Base-by-base conservation (phyloP, 2,329 filamentous ascomycete genomes). In the Trichoderma citrinoviride region DNA sequence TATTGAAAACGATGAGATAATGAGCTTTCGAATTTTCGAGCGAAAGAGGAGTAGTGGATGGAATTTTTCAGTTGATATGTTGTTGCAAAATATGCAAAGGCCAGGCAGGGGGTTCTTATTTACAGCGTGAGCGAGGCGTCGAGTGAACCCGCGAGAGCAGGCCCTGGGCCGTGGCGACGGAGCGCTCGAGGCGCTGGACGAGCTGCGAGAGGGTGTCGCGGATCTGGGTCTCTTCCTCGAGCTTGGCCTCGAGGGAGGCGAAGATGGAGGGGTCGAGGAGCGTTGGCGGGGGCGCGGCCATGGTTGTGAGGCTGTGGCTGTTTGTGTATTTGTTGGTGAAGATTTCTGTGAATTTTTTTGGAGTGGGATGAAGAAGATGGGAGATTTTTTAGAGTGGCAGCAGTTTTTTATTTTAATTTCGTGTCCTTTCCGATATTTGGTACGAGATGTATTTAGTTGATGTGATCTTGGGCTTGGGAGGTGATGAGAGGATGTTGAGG, bases 131-230 rank as follows among this genome's bases (percentile, higher is more conserved):
- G 66, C 88, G 85, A 14, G 92, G 88, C 5, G 93, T 97, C 2
- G 93, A 95, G 78, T 99, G 95, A 56, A 95, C 92, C 74, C 92
- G 85, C 43, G 94, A 95, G 57, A 98, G 85, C 61, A 93, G 85
- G 50, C 93, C 92, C 73, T 94, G 91, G 23, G 90, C 89, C 67
- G 87, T 88, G 71, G 91, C 87, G 68, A 91, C 90, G 85, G 92
- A 88, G 73, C 93, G 90, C 73, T 96, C 92, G 43, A 98, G 86
- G 47, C 84, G 85, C 74, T 95, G 90, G 50, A 95, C 85, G 71
- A 96, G 90, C 65, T 92, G 88, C 69, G 89, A 87, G 65, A 99
- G 85, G 72, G 91, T 87, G 81, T 98, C 94, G 73, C 91, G 88
- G 62, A 96, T 88, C 62, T 85, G 82, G 8, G 87, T 84, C 75